phyloP scores from a whole-genome alignment of 495 filamentous ascomycete species.

The Penicillium mononematosum region DNA sequence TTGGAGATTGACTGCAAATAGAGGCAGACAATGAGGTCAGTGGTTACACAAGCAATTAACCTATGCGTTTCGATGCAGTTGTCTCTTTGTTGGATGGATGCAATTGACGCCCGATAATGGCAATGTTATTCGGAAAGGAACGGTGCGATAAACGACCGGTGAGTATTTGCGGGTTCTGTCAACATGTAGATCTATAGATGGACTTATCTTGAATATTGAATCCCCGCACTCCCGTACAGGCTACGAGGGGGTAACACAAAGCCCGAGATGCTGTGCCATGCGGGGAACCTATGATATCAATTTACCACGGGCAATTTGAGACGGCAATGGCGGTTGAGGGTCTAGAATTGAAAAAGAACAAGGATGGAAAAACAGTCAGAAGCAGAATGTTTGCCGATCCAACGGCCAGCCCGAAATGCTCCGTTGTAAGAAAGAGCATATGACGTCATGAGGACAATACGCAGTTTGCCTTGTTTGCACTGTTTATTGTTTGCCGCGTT shows the following conservation, averaged over 20 bases:
- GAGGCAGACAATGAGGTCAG: background rate
- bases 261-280: constrained; percentile 3
- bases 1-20: background rate
- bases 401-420: constrained; percentile 16
- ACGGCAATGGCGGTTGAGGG: constrained; percentile 12
- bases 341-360: constrained; percentile 18
- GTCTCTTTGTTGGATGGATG: background rate
- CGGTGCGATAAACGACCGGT: constrained; percentile 25
- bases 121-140: constrained; percentile 22
- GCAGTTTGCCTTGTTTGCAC: constrained; percentile 1
- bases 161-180: constrained; percentile 17
- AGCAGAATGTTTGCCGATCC: constrained; percentile 18
- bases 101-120: background rate
- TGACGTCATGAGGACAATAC: constrained; percentile 24
- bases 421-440: constrained; percentile 6
- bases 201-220: constrained; percentile 19
- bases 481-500: background rate
- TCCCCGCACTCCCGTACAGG: background rate
- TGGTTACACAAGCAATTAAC: background rate
- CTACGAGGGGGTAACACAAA: constrained; percentile 3
- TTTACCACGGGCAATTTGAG: background rate
- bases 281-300: constrained; percentile 7
- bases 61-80: constrained; percentile 2
- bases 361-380: background rate
- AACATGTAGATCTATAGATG: constrained; percentile 10